These are phyloP conservation scores for Glonium stellatum DNA, from an alignment of 495 filamentous ascomycete genomes.

Conservation along the genomic window DNA sequence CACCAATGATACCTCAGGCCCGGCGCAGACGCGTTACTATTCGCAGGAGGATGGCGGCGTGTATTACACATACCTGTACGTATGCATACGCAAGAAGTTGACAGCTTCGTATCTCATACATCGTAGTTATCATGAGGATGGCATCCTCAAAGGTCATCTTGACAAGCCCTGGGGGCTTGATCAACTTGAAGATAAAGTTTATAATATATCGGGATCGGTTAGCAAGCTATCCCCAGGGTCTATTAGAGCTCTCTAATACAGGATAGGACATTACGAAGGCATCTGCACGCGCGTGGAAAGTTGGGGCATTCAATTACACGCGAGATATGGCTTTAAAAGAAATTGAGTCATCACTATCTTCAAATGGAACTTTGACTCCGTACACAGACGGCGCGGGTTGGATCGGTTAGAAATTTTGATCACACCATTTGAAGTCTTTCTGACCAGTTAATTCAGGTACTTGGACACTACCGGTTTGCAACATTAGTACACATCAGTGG, in stretches of 20 bases:
- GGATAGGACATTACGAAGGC: slow-evolving; percentile 4
- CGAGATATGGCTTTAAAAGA: slow-evolving; percentile 2
- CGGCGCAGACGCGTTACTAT: slow-evolving; percentile 2
- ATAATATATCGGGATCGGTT: not conserved
- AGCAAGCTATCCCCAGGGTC: not conserved
- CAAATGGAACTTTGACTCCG: slow-evolving; percentile 8
- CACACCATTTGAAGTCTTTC: not conserved
- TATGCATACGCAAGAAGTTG: not conserved
- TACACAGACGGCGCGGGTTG: slow-evolving; percentile 9
- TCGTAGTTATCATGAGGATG: not conserved
- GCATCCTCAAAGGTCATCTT: not conserved
- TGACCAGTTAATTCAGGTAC: not conserved
- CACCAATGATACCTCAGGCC: slow-evolving; percentile 2
- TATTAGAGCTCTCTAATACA: not conserved
- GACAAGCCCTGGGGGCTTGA: slow-evolving; percentile 9
- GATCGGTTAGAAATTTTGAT: not conserved
- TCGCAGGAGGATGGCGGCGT: slow-evolving; percentile 4
- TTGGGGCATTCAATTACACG: slow-evolving; percentile 8
- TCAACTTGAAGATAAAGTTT: not conserved
- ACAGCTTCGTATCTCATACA: not conserved
- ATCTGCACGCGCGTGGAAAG: slow-evolving; percentile 3
- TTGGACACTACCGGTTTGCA: slow-evolving; percentile 12
- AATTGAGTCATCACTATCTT: not conserved
- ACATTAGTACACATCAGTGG: slow-evolving; percentile 9
- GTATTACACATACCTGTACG: slow-evolving; percentile 8